Evolutionary conservation across 169 alveolate genomes (phyloP), one percentile per base, ranked within the genome.

Genomic region (Eimeria maxima): DNA sequence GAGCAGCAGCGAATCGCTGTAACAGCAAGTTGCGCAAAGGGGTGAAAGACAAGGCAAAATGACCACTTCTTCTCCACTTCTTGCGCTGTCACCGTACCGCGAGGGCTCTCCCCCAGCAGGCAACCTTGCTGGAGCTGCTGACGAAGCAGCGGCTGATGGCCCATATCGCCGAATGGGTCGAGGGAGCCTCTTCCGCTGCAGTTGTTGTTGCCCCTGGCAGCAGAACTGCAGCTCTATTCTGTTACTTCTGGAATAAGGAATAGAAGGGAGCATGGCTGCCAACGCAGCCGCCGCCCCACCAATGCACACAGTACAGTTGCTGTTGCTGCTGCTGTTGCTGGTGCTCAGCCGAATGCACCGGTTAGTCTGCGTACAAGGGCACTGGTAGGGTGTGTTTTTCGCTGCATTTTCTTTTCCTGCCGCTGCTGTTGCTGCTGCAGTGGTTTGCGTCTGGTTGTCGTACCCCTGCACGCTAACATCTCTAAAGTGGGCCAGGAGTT

Each of bases 221-320:
- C 95, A 67, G 33, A 88, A 67, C 53, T 44, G 50, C 53, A 88
- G 45, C 24, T 88, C 86, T 44, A 67, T 45, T 33, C 38, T 20
- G 13, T 57, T 24, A 18, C 22, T 10, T 27, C 80, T 53, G 69
- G 90, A 29, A 29, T 69, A 27, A 8, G 65, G 65, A 6, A 57
- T 60, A 29, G 93, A 86, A 20, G 45, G 60, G 14, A 86, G 27
- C 80, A 86, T 60, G 27, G 22, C 93, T 10, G 78, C 93, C 47
- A 86, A 38, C 16, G 93, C 93, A 33, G 93, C 93, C 22, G 93
- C 93, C 47, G 93, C 93, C 38, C 93, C 93, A 45, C 27, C 93
- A 18, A 86, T 33, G 57, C 93, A 86, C 2, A 86, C 81, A 29
- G 67, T 33, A 53, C 93, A 86, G 78, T 60, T 57, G 80, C 93